Base-by-base conservation (phyloP, 2,329 filamentous ascomycete genomes). In the Epichloe gansuensis region DNA sequence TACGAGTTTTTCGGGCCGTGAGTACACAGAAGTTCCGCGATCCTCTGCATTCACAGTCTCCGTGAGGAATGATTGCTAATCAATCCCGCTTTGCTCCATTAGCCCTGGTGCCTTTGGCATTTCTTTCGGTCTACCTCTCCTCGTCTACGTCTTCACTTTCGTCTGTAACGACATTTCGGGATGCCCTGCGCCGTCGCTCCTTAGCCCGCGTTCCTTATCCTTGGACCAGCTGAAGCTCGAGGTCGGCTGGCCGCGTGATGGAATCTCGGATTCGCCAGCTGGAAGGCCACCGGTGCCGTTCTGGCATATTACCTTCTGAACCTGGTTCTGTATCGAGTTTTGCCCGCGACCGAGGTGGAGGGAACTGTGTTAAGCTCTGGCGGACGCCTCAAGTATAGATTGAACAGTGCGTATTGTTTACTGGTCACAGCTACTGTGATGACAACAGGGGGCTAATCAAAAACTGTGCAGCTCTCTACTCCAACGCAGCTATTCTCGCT, bases 111-210 rank as follows among this genome's bases (percentile, higher is more conserved):
- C 87, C 38, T 80, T 85, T 55, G 78, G 72, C 56, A 88, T 97
- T 63, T 86, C 86, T 7, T 85, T 94, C 61, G 83, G 84, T 53
- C 81, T 96, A 1, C 91, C 91, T 0, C 55, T 90, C 43, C 76
- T 91, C 58, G 80, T 89, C 60, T 95, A 93, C 70, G 66, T 83
- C 61, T 85, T 91, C 64, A 78, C 83, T 46, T 95, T 96, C 65
- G 75, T 85, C 62, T 96, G 91, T 77, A 97, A 96, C 72, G 91
- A 97, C 67, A 75, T 94, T 57, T 85, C 88, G 8, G 91, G 93
- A 54, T 97, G 93, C 65, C 93, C 91, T 46, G 84, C 88, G 3
- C 89, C 91, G 3, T 89, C 87, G 4, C 75, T 91, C 8, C 77
- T 95, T 39, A 76, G 78, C 59, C 90, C 87, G 35, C 82, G 78